Evolutionary conservation across 208 protist genomes (phyloP).

Genomic region (Trypanosoma cruzi): DNA sequence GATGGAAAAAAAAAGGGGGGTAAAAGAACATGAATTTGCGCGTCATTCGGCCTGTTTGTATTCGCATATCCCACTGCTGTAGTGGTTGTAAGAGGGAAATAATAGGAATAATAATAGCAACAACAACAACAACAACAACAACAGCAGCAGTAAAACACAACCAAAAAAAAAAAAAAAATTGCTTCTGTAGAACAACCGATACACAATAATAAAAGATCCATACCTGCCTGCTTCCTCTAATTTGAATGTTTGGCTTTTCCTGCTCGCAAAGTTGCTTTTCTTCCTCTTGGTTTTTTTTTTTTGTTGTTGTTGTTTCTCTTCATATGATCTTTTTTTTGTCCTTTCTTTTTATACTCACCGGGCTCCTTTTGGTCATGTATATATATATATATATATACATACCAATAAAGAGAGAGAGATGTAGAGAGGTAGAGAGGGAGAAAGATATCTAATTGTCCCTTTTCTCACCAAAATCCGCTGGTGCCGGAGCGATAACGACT

Average conservation of each 20-base stretch:
- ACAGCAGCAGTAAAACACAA: not conserved
- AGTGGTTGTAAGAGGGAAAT: no score
- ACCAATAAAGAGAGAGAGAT: no score
- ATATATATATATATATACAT: no score
- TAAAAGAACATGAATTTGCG: not conserved
- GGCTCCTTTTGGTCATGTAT: no score
- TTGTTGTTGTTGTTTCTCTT: constrained; percentile 1
- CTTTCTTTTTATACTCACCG: no score
- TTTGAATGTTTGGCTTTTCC: no score
- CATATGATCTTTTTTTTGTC: not conserved
- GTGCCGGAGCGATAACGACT: constrained; percentile 42
- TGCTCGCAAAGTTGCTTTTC: no score
- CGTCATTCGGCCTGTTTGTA: not conserved
- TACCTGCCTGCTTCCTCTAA: no score
- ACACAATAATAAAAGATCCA: not conserved
- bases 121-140: not conserved
- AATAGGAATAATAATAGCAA: not conserved
- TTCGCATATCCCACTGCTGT: no score
- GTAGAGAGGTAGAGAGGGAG: no score
- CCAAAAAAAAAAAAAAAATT: constrained; percentile 10
- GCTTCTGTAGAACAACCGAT: not conserved
- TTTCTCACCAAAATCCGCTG: constrained; percentile 58
- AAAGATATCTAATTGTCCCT: not conserved
- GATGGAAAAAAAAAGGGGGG: constrained; percentile 1
- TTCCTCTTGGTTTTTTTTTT: not conserved